Evolutionary conservation across 2,329 filamentous ascomycete genomes (phyloP).

Genomic region (Calonectria multiphialidica): DNA sequence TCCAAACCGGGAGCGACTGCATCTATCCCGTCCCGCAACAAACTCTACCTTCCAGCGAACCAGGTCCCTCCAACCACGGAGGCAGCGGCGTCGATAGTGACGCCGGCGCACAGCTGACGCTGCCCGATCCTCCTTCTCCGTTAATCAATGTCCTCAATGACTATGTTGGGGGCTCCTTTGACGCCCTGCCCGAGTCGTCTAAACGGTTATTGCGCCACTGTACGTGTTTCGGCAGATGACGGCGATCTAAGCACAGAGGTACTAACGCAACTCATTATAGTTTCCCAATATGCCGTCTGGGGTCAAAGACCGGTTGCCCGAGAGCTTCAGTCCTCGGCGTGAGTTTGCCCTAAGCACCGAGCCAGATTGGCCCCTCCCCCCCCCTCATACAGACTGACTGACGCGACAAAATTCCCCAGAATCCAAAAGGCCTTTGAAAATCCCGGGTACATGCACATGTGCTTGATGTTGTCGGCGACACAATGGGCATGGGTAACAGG

Average conservation of each 20-base stretch:
- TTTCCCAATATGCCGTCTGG: constrained; percentile 56
- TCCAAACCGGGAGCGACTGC: constrained; percentile 59
- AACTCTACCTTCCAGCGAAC: constrained; percentile 41
- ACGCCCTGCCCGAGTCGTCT: constrained; percentile 46
- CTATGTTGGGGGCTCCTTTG: constrained; percentile 48
- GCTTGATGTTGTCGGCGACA: constrained; percentile 57
- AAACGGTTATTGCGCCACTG: constrained; percentile 47
- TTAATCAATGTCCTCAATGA: constrained; percentile 40
- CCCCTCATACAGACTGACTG: constrained; percentile 19
- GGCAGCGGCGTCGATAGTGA: constrained; percentile 12
- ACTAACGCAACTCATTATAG: constrained; percentile 42
- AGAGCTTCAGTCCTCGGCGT: constrained; percentile 47
- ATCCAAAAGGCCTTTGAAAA: constrained; percentile 58
- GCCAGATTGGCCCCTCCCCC: neutral
- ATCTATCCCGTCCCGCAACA: constrained; percentile 48
- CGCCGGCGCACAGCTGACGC: constrained; percentile 28
- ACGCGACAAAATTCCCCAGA: constrained; percentile 43
- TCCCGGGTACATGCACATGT: constrained; percentile 59
- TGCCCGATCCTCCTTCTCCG: constrained; percentile 32
- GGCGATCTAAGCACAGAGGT: neutral
- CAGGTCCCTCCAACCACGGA: constrained; percentile 30
- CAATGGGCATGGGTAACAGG: constrained; percentile 61
- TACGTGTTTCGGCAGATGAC: constrained; percentile 24
- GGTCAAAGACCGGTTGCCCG: constrained; percentile 55
- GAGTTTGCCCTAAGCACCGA: constrained; percentile 28